Base-by-base conservation (phyloP, 108 stramenopile genomes). In the Skeletonema marinoi region DNA sequence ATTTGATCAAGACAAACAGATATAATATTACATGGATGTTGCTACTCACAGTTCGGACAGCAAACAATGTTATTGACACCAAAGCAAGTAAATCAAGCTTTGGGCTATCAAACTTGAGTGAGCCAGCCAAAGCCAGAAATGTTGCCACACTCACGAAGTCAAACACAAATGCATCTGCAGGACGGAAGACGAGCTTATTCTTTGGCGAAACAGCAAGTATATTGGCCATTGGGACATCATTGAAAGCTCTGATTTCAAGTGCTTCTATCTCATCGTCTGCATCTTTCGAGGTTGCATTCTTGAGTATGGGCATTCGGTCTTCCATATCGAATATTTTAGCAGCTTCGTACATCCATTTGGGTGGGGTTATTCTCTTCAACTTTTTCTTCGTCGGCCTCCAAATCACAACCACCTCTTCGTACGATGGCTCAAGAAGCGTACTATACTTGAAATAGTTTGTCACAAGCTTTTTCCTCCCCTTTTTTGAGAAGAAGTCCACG, bases 151-250 rank as follows among this genome's bases (percentile, higher is more conserved):
- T 86, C 16, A 95, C 75, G 11, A 86, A 66, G 80, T 92, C 92
- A 80, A 93, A 90, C 0, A 93, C 78, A 33, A 95, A 81, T 17
- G 91, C 95, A 84, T 96, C 95, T 14, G 91, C 92, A 9, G 92
- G 91, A 1, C 92, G 83, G 66, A 96, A 91, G 3, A 93, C 78
- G 11, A 96, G 82, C 56, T 88, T 91, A 3, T 89, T 87, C 50
- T 92, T 91, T 13, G 91, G 95, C 65, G 92, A 50, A 11, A 91
- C 89, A 32, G 91, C 95, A 9, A 70, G 84, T 30, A 92, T 68
- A 73, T 96, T 96, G 3, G 95, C 88, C 90, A 93, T 90, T 13
- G 92, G 95, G 8, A 96, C 95, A 42, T 82, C 84, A 65, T 75
- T 70, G 70, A 93, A 93, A 13, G 83, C 75, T 50, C 87, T 87